Evolutionary conservation across 2,329 filamentous ascomycete species (phyloP).

Genomic region (Emericellopsis atlantica): DNA sequence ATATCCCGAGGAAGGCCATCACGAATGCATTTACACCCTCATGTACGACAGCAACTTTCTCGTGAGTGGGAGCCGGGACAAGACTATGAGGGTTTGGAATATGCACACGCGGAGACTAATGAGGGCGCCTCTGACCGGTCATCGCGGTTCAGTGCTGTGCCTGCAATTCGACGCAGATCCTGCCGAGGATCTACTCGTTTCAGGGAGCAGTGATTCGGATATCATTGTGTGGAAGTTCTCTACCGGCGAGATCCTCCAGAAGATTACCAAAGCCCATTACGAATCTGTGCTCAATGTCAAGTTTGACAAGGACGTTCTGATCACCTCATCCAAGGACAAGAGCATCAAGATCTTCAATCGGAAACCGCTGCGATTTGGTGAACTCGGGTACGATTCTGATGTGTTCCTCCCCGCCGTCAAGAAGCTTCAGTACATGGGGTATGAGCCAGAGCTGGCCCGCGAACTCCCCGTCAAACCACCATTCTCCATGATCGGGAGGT

Average conservation of each 20-base stretch:
- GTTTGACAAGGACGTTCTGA: conserved; percentile 82
- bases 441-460: conserved; percentile 29
- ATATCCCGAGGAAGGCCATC: conserved; percentile 70
- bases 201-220: conserved; percentile 83
- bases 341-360: conserved; percentile 95
- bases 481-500: conserved; percentile 64
- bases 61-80: conserved; percentile 87
- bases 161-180: conserved; percentile 87
- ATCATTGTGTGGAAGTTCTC: conserved; percentile 92
- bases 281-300: conserved; percentile 91
- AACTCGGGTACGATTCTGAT: conserved; percentile 36
- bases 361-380: conserved; percentile 46
- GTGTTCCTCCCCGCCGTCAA: conserved; percentile 38
- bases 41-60: conserved; percentile 79
- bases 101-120: conserved; percentile 69
- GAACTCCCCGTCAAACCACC: conserved; percentile 44
- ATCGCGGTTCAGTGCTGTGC: conserved; percentile 80
- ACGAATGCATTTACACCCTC: conserved; percentile 88
- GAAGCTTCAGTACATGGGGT: conserved; percentile 41
- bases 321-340: conserved; percentile 96
- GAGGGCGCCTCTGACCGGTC: conserved; percentile 60
- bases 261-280: conserved; percentile 62
- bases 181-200: conserved; percentile 84
- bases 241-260: conserved; percentile 71
- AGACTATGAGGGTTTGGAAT: conserved; percentile 81